Conservation (phyloP, 495 filamentous ascomycete species). For the Letharia columbiana region DNA sequence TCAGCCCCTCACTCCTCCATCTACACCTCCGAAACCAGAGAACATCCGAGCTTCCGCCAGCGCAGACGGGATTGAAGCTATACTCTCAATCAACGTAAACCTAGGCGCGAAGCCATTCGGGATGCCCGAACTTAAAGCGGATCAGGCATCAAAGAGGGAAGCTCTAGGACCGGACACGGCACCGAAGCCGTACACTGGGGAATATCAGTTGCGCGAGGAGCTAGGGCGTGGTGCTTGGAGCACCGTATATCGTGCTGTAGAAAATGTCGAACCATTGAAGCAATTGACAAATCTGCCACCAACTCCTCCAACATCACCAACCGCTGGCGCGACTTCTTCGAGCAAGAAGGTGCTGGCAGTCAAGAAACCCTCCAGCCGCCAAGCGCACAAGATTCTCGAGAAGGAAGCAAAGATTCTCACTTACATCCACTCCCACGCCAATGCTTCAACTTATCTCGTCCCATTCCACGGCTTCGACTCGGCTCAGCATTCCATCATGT, state of each 20-base stretch:
- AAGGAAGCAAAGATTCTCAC: constrained; percentile 47
- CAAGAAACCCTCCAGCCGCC: constrained; percentile 43
- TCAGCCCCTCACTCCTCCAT: constrained; percentile 10
- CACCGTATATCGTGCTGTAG: constrained; percentile 46
- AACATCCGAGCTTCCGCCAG: neutral
- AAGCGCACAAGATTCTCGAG: constrained; percentile 42
- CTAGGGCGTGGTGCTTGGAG: constrained; percentile 56
- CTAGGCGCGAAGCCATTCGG: neutral
- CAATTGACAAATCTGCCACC: constrained; percentile 36
- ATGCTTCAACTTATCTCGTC: constrained; percentile 38
- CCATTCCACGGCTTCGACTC: constrained; percentile 49
- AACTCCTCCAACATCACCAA: constrained; percentile 34
- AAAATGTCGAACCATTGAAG: constrained; percentile 7
- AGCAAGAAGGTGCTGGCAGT: constrained; percentile 39
- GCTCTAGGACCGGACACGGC: neutral
- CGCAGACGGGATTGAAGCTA: neutral
- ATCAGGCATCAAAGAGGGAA: neutral
- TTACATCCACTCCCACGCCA: constrained; percentile 34
- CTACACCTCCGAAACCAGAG: constrained; percentile 6
- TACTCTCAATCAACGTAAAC: neutral
- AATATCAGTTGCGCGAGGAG: constrained; percentile 26
- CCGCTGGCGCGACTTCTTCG: neutral
- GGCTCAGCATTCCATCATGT: constrained; percentile 42
- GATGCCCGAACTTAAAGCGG: neutral
- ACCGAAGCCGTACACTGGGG: constrained; percentile 15